Conservation (phyloP, 345 rosid species). For the Eucalyptus regnans region DNA sequence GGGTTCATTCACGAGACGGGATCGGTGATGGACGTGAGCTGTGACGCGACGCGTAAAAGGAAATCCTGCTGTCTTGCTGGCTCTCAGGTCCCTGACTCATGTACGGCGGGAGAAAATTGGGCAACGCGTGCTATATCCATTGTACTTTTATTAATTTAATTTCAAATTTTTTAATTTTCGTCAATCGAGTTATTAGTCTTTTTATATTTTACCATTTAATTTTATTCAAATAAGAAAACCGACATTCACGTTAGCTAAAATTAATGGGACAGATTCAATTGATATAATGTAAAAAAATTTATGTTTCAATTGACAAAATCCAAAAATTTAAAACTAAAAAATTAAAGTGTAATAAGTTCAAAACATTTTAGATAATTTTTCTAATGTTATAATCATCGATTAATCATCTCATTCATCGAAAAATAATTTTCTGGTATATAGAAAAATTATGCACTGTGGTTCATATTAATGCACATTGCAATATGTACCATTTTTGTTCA, state of each 20-base stretch:
- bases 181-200: too few species aligned
- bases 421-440: neutral
- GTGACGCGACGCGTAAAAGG: neutral
- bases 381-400: neutral
- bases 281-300: too few species aligned
- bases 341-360: fast-evolving
- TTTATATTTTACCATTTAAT: too few species aligned
- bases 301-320: fast-evolving
- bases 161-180: too few species aligned
- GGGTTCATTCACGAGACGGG: neutral
- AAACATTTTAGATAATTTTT: neutral
- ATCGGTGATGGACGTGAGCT: too few species aligned
- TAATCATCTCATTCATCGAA: neutral
- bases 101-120: neutral
- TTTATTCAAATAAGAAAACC: too few species aligned
- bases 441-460: neutral
- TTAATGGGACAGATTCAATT: fast-evolving
- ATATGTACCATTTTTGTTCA: neutral
- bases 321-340: fast-evolving
- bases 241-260: neutral
- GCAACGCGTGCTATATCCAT: too few species aligned
- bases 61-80: neutral
- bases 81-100: neutral
- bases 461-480: neutral
- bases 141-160: too few species aligned